These are phyloP conservation scores for Peniophora sp. DNA, from an alignment of 1,284 basidiomycete genomes.

Conservation along the genomic window DNA sequence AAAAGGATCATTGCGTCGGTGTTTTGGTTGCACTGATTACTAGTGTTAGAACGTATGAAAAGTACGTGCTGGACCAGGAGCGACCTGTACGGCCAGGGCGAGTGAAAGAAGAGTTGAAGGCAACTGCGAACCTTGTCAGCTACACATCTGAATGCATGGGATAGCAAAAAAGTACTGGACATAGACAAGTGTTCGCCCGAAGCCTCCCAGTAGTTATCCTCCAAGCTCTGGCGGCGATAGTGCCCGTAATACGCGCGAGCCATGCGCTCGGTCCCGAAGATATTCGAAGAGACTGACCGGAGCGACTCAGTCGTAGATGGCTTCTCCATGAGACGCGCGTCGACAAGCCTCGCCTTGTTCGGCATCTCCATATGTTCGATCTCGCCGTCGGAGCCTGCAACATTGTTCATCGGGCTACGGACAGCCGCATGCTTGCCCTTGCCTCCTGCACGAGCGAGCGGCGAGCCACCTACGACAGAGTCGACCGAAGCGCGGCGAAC, in stretches of 20 bases:
- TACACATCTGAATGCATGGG: constrained; percentile 6
- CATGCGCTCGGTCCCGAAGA: constrained; percentile 63
- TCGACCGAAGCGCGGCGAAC: constrained; percentile 60
- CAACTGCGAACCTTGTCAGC: constrained; percentile 25
- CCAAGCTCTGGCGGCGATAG: constrained; percentile 57
- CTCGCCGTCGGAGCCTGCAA: constrained; percentile 6
- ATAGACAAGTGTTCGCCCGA: constrained; percentile 54
- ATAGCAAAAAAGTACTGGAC: constrained; percentile 35
- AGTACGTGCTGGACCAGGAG: constrained; percentile 60
- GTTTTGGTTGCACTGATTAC: too few relatives aligned
- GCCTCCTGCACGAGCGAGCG: constrained; percentile 58
- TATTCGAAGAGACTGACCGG: constrained; percentile 46
- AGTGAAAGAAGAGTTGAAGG: constrained; percentile 42
- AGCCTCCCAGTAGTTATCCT: constrained; percentile 53
- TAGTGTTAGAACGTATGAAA: too few relatives aligned
- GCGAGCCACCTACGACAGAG: constrained; percentile 62
- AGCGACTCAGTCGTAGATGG: constrained; percentile 40
- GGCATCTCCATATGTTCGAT: constrained; percentile 16
- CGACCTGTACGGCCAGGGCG: constrained; percentile 44
- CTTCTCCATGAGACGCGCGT: constrained; percentile 37
- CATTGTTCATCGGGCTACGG: constrained; percentile 12
- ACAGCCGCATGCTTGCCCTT: constrained; percentile 46
- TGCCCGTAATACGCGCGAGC: constrained; percentile 52
- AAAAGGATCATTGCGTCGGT: too few relatives aligned
- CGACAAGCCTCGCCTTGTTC: constrained; percentile 23